Conservation (phyloP, 805 yeast species). For the Spencermartinsiella europaea region DNA sequence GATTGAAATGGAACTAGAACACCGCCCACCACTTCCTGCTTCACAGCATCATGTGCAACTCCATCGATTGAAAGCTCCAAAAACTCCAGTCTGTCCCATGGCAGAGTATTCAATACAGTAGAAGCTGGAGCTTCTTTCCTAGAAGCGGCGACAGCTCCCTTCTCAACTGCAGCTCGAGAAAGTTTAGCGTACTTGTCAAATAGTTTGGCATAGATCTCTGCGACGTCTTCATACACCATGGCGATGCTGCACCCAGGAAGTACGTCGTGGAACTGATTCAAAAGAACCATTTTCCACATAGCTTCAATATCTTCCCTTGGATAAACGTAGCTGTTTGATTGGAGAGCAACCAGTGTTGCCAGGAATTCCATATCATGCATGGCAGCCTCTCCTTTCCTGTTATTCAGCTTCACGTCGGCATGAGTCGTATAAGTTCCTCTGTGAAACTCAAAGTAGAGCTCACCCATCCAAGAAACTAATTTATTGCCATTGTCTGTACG, state of each 20-base stretch:
- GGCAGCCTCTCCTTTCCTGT: conserved; percentile 66
- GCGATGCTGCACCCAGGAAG: conserved; percentile 95
- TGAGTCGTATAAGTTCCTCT: conserved; percentile 94
- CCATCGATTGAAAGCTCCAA: conserved; percentile 31
- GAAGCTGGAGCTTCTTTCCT: conserved; percentile 38
- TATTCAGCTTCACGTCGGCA: conserved; percentile 70
- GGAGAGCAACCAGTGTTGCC: conserved; percentile 43
- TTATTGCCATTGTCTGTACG: conserved; percentile 56
- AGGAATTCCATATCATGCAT: conserved; percentile 78
- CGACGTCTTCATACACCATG: conserved; percentile 85
- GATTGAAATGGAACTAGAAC: neutral
- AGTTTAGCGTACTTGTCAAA: too few relatives aligned
- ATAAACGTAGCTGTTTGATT: conserved; percentile 43
- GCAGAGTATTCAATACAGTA: conserved; percentile 47
- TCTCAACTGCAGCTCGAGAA: conserved; percentile 52
- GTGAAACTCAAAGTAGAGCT: conserved; percentile 85
- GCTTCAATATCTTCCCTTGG: conserved; percentile 63
- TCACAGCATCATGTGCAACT: neutral
- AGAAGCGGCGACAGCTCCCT: conserved; percentile 47
- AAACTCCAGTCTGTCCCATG: conserved; percentile 57
- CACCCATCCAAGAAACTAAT: conserved; percentile 86
- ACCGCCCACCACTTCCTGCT: neutral
- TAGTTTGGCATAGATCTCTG: conserved; percentile 64
- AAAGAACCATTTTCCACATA: conserved; percentile 81
- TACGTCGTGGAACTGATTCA: conserved; percentile 96